A percentile compares a stretch with the other conserved stretches of the same genome.
These are phyloP conservation scores for Arachis monticola DNA, from an alignment of 331 rosid genomes.

Conservation along the genomic window DNA sequence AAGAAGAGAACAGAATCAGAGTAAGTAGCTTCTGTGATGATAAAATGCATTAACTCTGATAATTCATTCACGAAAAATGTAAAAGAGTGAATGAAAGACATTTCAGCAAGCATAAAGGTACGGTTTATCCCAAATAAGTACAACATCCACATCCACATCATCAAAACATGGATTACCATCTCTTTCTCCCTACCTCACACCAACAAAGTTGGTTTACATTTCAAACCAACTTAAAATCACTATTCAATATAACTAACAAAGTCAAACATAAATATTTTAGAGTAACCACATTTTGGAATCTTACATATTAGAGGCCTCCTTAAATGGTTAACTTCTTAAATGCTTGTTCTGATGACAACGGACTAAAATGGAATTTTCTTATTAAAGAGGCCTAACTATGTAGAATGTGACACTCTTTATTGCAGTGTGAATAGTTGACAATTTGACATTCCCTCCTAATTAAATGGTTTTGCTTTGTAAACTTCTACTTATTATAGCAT, in stretches of 20 bases:
- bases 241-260: neutral
- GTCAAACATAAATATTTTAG: slow-evolving; percentile 29
- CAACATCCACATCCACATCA: neutral
- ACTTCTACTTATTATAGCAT: neutral
- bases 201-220: neutral
- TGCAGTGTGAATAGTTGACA: no score
- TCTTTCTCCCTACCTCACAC: neutral
- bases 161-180: neutral
- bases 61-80: neutral
- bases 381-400: neutral
- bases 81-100: neutral
- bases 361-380: neutral
- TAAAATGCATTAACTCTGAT: neutral
- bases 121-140: neutral
- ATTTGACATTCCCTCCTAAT: no score
- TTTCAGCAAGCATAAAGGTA: neutral
- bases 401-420: neutral
- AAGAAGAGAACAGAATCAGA: no score
- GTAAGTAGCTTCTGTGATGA: neutral
- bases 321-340: neutral
- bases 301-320: no score
- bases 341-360: slow-evolving; percentile 10
- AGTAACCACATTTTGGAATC: neutral
- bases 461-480: neutral
- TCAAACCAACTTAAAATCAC: neutral